phyloP scores from a whole-genome alignment of 257 asterid genomes.

The Osmanthus fragrans region DNA sequence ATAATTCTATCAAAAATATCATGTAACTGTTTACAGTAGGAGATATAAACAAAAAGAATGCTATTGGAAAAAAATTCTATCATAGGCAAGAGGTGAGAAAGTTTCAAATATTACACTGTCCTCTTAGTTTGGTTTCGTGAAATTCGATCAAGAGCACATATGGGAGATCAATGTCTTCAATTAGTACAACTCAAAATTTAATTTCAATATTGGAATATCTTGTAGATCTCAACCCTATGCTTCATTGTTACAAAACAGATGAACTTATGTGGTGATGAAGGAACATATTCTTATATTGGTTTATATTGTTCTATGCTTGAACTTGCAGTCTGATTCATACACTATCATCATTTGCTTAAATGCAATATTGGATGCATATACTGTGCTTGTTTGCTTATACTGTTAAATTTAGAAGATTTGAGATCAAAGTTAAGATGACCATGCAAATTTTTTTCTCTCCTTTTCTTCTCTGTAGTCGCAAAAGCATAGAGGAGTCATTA shows the following conservation, averaged over 20 bases:
- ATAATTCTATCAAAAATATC: background rate
- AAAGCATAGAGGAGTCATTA: background rate
- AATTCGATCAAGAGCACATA: background rate
- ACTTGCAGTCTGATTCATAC: background rate
- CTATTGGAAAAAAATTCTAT: background rate
- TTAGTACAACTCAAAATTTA: background rate
- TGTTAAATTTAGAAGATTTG: background rate
- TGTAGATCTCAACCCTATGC: background rate
- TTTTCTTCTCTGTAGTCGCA: background rate
- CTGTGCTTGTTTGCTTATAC: background rate
- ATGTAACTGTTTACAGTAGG: background rate
- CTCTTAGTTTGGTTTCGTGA: background rate
- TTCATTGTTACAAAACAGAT: background rate
- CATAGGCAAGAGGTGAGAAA: background rate
- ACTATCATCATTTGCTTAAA: no score
- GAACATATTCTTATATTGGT: background rate
- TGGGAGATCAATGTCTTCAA: background rate
- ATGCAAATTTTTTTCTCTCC: background rate
- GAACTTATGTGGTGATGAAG: background rate
- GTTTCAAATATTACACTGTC: background rate
- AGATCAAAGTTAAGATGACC: background rate
- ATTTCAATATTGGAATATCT: background rate
- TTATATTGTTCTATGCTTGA: background rate
- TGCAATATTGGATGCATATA: background rate
- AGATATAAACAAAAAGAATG: background rate